Conservation (phyloP, 2,329 filamentous ascomycete species). For the Colletotrichum salicis region DNA sequence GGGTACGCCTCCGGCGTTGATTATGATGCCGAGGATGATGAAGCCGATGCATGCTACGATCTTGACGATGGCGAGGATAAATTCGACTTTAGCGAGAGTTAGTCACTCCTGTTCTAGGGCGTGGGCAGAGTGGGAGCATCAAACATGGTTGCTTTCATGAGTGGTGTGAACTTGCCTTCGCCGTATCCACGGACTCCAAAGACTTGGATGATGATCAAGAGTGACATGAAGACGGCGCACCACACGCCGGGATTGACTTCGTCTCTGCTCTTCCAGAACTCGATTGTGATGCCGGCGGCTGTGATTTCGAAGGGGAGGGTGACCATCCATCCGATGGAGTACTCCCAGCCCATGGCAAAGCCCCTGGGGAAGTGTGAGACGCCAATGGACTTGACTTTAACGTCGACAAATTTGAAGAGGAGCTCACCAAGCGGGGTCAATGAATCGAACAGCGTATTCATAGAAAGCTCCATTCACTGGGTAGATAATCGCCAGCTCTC, state of each 20-base stretch:
- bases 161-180: constrained; percentile 50
- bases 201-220: constrained; percentile 60
- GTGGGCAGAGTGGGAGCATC: too few relatives aligned
- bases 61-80: constrained; percentile 67
- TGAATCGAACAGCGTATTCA: constrained; percentile 69
- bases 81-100: too few relatives aligned
- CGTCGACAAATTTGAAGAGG: too few relatives aligned
- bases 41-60: constrained; percentile 45
- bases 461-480: constrained; percentile 73
- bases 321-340: constrained; percentile 73
- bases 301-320: constrained; percentile 79
- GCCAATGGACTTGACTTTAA: too few relatives aligned
- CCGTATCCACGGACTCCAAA: constrained; percentile 65
- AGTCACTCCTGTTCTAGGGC: too few relatives aligned
- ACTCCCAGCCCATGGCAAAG: constrained; percentile 65
- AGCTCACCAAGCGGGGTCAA: constrained; percentile 66
- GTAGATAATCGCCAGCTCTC: constrained; percentile 70
- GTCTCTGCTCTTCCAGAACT: constrained; percentile 63
- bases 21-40: constrained; percentile 38
- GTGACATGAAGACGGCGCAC: constrained; percentile 54
- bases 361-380: constrained; percentile 48
- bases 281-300: constrained; percentile 77
- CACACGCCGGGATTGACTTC: constrained; percentile 64
- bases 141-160: too few relatives aligned
- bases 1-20: constrained; percentile 36